Base-by-base conservation (phyloP, 441 rosid species). In the Jatropha multifida region DNA sequence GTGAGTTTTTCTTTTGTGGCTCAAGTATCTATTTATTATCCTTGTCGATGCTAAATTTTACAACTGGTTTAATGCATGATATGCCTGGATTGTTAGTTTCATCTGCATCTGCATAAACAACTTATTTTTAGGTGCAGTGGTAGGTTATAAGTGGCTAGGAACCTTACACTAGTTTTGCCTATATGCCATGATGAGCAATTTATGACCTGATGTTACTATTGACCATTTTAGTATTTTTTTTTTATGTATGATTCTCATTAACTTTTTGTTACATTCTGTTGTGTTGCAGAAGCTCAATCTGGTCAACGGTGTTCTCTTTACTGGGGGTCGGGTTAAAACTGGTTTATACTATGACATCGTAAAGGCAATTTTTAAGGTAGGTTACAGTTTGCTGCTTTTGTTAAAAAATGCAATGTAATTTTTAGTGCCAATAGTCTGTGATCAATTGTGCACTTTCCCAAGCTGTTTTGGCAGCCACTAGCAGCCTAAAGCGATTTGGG, bases 241-340 rank as follows among this genome's bases (percentile, higher is more conserved):
- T 20, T 60, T n/a, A 23, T 37, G 76, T 79, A 52, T 59, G 15
- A 78, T 20, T 75, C 4, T 74, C n/a, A 44, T 56, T 13, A 48
- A 38, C 3, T 59, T 37, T 38, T 63, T 69, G 27, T 38, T 42
- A 4, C 4, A 7, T 69, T 12, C 27, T 71, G 11, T 77, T 72
- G 68, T 55, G 18, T 52, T 82, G 83, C 88, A 90, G 99, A 94
- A 94, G 90, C 93, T 91, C 56, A 80, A 88, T 77, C 77, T 94
- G 82, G 92, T 94, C 14, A 92, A 92, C 58, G 99, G 97, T 65
- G 91, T 92, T 71, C 89, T 92, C 75, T 85, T 91, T 49, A 92
- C 98, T 17, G 98, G 97, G 23, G 99, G 97, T 71, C 87, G 97
- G 99, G 94, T 92, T 64, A 92, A 86, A 71, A 68, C 37, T 5